Evolutionary conservation across 2,329 filamentous ascomycete genomes (phyloP), one percentile per base, ranked within the genome.

Genomic region (Apiospora aurea): DNA sequence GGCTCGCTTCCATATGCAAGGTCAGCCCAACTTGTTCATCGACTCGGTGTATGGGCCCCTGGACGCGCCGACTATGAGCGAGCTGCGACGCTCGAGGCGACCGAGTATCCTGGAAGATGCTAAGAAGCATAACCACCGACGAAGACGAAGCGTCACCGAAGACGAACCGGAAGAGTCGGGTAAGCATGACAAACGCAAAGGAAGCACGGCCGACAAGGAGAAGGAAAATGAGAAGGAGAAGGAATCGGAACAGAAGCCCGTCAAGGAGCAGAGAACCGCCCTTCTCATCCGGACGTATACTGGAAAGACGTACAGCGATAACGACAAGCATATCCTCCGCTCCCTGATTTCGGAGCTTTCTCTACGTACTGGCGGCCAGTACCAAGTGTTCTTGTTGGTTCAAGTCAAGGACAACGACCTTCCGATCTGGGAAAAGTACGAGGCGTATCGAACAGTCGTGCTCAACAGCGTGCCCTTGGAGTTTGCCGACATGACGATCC

Each of bases 241-340:
- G 73, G 29, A 75, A 74, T 24, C 72, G 57, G 57, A 21, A 41
- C 29, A 64, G 18, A 64, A 64, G 21, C 8, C 57, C 67, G 74
- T 70, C 34, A 77, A 79, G 4, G 87, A 89, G 77, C 79, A 83
- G 2, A 88, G 94, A 47, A 95, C 93, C 0, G 94, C 93, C 1
- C 81, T 97, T 13, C 82, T 97, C 7, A 87, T 97, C 49, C 90
- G 94, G 49, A 92, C 93, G 0, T 96, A 93, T 85, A 90, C 89
- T 44, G 92, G 90, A 71, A 94, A 93, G 79, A 81, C 89, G 41
- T 97, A 95, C 80, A 93, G 91, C 41, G 88, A 93, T 53, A 93
- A 96, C 78, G 93, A 96, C 79, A 90, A 93, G 78, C 90, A 95
- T 79, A 91, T 91, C 70, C 90, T 97, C 53, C 92, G 95, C 41